phyloP scores from a whole-genome alignment of 2,329 filamentous ascomycete species.

The Simplicillium aogashimaense region DNA sequence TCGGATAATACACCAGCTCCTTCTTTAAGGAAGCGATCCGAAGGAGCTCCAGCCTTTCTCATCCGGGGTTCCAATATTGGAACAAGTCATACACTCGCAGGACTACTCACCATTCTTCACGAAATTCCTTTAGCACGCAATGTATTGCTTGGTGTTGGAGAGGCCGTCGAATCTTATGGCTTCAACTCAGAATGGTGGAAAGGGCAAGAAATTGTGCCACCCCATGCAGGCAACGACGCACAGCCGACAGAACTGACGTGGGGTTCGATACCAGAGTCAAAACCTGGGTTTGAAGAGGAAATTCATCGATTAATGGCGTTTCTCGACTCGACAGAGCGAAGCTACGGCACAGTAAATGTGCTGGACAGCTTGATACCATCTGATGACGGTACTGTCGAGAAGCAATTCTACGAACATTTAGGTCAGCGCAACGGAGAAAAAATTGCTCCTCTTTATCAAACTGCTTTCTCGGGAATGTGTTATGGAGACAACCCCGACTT shows the following conservation, averaged over 20 bases:
- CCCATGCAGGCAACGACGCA: slow-evolving; percentile 14
- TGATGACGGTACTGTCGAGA: slow-evolving; percentile 23
- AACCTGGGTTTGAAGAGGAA: slow-evolving; percentile 38
- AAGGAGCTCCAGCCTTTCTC: slow-evolving; percentile 41
- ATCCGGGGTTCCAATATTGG: slow-evolving; percentile 21
- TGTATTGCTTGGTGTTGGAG: slow-evolving; percentile 35
- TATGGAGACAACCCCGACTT: slow-evolving; percentile 18
- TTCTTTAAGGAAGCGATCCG: slow-evolving; percentile 30
- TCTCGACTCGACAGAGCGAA: slow-evolving; percentile 48
- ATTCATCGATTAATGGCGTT: slow-evolving; percentile 55
- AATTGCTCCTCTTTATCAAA: slow-evolving; percentile 20
- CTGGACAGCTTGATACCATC: slow-evolving; percentile 28
- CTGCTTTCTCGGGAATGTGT: slow-evolving; percentile 18
- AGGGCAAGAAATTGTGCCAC: slow-evolving; percentile 38
- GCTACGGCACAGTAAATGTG: slow-evolving; percentile 45
- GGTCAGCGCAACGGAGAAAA: slow-evolving; percentile 15
- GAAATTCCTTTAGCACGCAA: slow-evolving; percentile 50
- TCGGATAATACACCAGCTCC: slow-evolving; percentile 17
- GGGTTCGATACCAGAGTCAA: slow-evolving; percentile 16
- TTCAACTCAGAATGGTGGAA: slow-evolving; percentile 52
- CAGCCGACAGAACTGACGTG: slow-evolving; percentile 16
- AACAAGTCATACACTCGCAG: slow-evolving; percentile 35
- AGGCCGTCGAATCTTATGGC: slow-evolving; percentile 37
- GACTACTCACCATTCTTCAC: slow-evolving; percentile 48
- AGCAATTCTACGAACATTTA: slow-evolving; percentile 34